Evolutionary conservation across 352 stramenopile genomes (phyloP), one percentile per base, ranked within the genome.

Genomic region (Pythium plurisporium): DNA sequence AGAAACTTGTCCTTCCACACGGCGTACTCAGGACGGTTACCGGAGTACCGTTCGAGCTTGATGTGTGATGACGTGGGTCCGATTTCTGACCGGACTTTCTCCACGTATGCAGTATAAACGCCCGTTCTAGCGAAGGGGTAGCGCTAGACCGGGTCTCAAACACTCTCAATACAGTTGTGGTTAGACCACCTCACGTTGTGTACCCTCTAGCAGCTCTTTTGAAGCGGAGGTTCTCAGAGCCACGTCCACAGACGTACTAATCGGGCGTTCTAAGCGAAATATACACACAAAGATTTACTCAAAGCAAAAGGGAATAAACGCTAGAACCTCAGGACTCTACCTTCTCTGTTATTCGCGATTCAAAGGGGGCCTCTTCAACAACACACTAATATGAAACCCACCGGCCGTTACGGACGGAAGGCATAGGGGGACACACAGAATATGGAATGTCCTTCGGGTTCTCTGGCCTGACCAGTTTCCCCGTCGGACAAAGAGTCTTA

Each of bases 1-100:
- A 53, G 26, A 7, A 26, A 12, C 45, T 53, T 42, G 45, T 53
- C 45, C 30, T 53, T 53, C 45, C 45, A 53, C 7, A 53, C 20
- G 5, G 29, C 30, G 29, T 37, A 26, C 30, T 53, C 45, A 9
- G 3, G 4, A 10, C 30, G 27, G 45, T 53, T 53, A 17, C 45
- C 36, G 12, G 36, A 43, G n/a, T 22, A 43, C 11, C 36, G 36
- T 17, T 43, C 36, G 6, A 43, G 5, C 36, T 43, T 43, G 36
- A 43, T n/a, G 36, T 43, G 36, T 43, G 36, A 43, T 43, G n/a
- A 23, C 20, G 36, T 43, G 36, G 14, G 6, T 43, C 36, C n/a
- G 36, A 22, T n/a, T n/a, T 43, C 12, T n/a, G n/a, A n/a, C 36
- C 36, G 20, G 36, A 43, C n/a, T n/a, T n/a, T n/a, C 36, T 43